Conservation (phyloP, 2,329 filamentous ascomycete genomes). For the Pseudogymnoascus sp. region DNA sequence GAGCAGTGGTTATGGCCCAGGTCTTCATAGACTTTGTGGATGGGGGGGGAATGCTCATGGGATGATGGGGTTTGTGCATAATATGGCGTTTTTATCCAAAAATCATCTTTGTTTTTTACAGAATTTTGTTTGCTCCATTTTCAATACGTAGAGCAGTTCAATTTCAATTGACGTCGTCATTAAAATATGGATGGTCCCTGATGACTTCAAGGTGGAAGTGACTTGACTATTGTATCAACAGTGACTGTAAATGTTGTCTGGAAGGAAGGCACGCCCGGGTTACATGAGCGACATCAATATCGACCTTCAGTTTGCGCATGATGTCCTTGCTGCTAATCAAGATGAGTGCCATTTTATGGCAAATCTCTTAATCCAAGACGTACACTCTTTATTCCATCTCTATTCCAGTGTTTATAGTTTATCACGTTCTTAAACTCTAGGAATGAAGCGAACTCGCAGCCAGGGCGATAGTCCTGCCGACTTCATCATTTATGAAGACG, state of each 20-base stretch:
- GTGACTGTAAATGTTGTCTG: too few relatives aligned
- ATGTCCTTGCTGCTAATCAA: neutral
- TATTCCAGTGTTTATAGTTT: neutral
- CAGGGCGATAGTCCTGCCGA: slow-evolving; percentile 11
- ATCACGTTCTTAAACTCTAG: neutral
- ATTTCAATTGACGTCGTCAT: neutral
- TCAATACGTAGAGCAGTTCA: neutral
- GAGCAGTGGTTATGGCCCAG: slow-evolving; percentile 19
- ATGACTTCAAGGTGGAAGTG: neutral
- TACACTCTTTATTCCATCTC: neutral
- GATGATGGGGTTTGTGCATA: slow-evolving; percentile 28
- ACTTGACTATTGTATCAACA: neutral
- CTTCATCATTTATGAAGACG: slow-evolving; percentile 12
- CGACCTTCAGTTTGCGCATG: neutral
- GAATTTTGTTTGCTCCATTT: slow-evolving; percentile 11
- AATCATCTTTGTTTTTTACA: slow-evolving; percentile 19
- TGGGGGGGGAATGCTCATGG: slow-evolving; percentile 19
- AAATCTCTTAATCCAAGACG: neutral
- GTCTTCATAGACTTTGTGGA: slow-evolving; percentile 7
- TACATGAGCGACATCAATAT: neutral
- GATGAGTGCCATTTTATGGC: slow-evolving; percentile 1
- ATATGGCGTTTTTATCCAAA: slow-evolving; percentile 27
- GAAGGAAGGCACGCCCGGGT: neutral
- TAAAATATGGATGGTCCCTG: neutral
- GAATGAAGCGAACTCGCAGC: slow-evolving; percentile 21